phyloP scores from a whole-genome alignment of 371 early-diverging fungal genomes.

The Haplosporangium sp. region DNA sequence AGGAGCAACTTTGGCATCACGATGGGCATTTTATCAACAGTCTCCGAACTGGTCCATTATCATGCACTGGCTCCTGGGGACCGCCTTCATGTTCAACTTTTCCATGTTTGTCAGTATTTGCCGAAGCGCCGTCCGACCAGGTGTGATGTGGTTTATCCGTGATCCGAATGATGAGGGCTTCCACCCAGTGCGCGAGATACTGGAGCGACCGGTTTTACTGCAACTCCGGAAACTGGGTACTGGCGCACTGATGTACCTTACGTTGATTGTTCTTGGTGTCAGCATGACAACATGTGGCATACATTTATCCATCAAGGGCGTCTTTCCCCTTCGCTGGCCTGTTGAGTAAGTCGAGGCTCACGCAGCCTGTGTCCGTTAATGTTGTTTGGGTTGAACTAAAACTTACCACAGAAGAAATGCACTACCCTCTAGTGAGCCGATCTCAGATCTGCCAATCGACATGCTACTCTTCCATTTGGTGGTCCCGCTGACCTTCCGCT shows the following conservation, averaged over 20 bases:
- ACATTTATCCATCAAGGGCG: slow-evolving; percentile 30
- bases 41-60: slow-evolving; percentile 78
- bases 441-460: slow-evolving; percentile 83
- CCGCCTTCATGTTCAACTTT: slow-evolving; percentile 92
- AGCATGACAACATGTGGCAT: slow-evolving; percentile 67
- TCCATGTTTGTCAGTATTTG: slow-evolving; percentile 82
- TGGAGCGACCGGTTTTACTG: slow-evolving; percentile 77
- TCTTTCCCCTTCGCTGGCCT: slow-evolving; percentile 65
- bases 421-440: slow-evolving; percentile 60
- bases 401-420: background rate
- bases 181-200: slow-evolving; percentile 90
- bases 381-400: background rate
- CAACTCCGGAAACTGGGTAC: slow-evolving; percentile 85
- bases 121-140: slow-evolving; percentile 85
- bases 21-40: slow-evolving; percentile 61
- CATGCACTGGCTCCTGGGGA: slow-evolving; percentile 92
- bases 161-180: slow-evolving; percentile 95
- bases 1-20: slow-evolving; percentile 63
- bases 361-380: background rate
- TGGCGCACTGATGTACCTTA: slow-evolving; percentile 82
- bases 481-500: slow-evolving; percentile 68
- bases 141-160: slow-evolving; percentile 96
- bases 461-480: slow-evolving; percentile 76
- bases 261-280: slow-evolving; percentile 73
- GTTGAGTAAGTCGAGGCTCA: slow-evolving; percentile 57